phyloP scores from a whole-genome alignment of 1,139 yeast genomes.

The Blastobotrys persicus region DNA sequence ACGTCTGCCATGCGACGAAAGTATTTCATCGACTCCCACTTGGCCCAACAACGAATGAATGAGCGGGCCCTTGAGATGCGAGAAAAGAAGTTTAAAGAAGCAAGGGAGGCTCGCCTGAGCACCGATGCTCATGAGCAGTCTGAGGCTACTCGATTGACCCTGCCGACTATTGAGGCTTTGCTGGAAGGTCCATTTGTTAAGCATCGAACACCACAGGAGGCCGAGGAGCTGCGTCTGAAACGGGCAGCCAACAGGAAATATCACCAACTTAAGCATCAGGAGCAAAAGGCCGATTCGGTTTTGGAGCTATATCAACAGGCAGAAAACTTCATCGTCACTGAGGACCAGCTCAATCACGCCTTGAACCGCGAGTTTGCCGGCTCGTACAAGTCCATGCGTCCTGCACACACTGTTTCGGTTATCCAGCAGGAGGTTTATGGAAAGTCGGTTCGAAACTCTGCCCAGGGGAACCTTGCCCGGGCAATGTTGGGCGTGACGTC shows the following conservation, averaged over 20 bases:
- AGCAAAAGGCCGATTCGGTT: slow-evolving; percentile 52
- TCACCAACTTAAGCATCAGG: slow-evolving; percentile 44
- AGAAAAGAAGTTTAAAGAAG: slow-evolving; percentile 33
- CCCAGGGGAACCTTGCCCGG: slow-evolving; percentile 15
- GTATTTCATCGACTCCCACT: slow-evolving; percentile 65
- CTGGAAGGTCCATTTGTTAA: slow-evolving; percentile 69
- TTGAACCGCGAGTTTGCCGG: slow-evolving; percentile 43
- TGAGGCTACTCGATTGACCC: slow-evolving; percentile 60
- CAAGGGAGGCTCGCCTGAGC: slow-evolving; percentile 37
- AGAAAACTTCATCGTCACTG: slow-evolving; percentile 61
- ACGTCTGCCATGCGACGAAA: slow-evolving; percentile 70
- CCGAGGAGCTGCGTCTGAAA: slow-evolving; percentile 48
- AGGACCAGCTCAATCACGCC: slow-evolving; percentile 56
- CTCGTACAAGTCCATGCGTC: background rate
- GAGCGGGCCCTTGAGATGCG: slow-evolving; percentile 34
- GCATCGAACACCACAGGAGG: slow-evolving; percentile 67
- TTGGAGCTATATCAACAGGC: slow-evolving; percentile 73
- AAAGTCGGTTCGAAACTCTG: background rate
- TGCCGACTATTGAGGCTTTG: slow-evolving; percentile 71
- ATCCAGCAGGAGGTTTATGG: background rate
- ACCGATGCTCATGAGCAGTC: slow-evolving; percentile 40
- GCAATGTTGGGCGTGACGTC: slow-evolving; percentile 33
- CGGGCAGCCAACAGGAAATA: slow-evolving; percentile 52
- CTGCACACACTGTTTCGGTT: background rate
- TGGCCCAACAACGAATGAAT: slow-evolving; percentile 56